Base-by-base conservation (phyloP, 2,329 filamentous ascomycete genomes). In the Chaetomium strumarium region DNA sequence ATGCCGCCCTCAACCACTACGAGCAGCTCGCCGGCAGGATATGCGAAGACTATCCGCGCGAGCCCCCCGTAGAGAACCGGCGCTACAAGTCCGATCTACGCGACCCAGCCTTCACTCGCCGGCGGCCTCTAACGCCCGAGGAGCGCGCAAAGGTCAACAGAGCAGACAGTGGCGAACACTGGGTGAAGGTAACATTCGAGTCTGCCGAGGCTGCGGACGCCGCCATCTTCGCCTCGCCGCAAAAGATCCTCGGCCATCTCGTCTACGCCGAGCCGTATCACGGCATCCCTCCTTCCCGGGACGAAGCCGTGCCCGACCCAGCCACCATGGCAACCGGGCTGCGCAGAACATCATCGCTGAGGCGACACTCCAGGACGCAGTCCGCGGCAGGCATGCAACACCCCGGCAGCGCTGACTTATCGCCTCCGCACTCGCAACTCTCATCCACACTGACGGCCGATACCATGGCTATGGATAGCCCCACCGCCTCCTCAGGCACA, bases 11-110 rank as follows among this genome's bases (percentile, higher is more conserved):
- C 62, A 84, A 87, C 60, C 88, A 89, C 70, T 97, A 87, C 72
- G 92, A 96, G 73, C 81, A 85, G 55, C 83, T 95, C 39, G 92
- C 88, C 7, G 91, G 91, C 24, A 74, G 82, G 57, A 89, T 96
- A 66, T 91, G 91, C 69, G 92, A 97, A 72, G 91, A 96, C 70
- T 97, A 97, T 69, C 83, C 90, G 9, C 84, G 92, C 57, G 84
- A 88, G 58, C 86, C 92, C n/a, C 87, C 88, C 2, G 76, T 82
- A 51, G 78, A 84, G 57, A 80, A 81, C 64, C 76, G 79, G 52
- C 78, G 86, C 53, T 92, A 86, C 73, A 86, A 88, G 65, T 80
- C 84, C 1, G 82, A 91, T 60, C 80, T 88, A 56, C 80, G 86
- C 57, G 85, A 90, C 62, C 81, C 86, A 46, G 83, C 86, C 10